Conservation (phyloP, 2,329 filamentous ascomycete species). For the Fusarium gaditjirri region DNA sequence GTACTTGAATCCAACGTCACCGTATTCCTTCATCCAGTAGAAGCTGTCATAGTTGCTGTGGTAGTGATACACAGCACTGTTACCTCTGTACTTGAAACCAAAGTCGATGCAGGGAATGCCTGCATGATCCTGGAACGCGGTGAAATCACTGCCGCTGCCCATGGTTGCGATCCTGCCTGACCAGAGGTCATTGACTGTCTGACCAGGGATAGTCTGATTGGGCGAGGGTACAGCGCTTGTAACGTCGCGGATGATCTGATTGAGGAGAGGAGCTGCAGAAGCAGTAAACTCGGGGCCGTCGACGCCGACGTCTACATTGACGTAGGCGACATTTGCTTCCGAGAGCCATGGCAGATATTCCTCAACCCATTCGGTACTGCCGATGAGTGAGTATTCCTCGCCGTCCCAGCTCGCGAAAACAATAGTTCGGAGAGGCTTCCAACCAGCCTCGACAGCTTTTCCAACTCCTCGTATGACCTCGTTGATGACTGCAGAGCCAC, state of each 20-base stretch:
- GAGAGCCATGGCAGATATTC: conserved; percentile 86
- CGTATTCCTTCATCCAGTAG: conserved; percentile 86
- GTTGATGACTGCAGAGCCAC: conserved; percentile 81
- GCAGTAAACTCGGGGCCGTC: conserved; percentile 71
- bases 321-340: conserved; percentile 78
- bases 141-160: conserved; percentile 79
- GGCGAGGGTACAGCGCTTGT: conserved; percentile 73
- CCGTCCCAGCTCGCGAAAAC: conserved; percentile 88
- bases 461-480: conserved; percentile 83
- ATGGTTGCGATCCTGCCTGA: conserved; percentile 70
- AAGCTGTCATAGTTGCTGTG: conserved; percentile 94
- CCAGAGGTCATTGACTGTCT: conserved; percentile 79
- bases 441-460: conserved; percentile 69
- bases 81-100: conserved; percentile 60
- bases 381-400: conserved; percentile 87
- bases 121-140: conserved; percentile 78
- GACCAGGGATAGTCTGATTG: conserved; percentile 77
- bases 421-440: conserved; percentile 80
- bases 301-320: conserved; percentile 85
- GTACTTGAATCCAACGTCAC: conserved; percentile 75
- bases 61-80: conserved; percentile 77
- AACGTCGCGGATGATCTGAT: conserved; percentile 76
- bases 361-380: conserved; percentile 93
- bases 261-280: conserved; percentile 78
- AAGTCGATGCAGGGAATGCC: conserved; percentile 74